phyloP scores from a whole-genome alignment of 768 basidiomycete species.

The Boletus pseudo-olivaceus region DNA sequence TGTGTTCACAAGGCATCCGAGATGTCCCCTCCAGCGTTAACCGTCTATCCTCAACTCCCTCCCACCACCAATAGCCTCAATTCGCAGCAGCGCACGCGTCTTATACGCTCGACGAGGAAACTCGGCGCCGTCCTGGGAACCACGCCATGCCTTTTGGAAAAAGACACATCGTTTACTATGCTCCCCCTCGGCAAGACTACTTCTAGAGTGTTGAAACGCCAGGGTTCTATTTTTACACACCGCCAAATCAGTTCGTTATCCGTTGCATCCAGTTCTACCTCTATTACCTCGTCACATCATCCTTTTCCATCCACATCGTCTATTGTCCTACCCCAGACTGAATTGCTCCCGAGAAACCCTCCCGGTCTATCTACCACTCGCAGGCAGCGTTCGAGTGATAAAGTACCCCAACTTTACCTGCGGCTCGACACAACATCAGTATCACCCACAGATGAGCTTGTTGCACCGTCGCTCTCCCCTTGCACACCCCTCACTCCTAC shows the following conservation, averaged over 20 bases:
- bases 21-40: slow-evolving; percentile 24
- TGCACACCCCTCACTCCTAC: slow-evolving; percentile 12
- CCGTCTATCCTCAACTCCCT: slow-evolving; percentile 24
- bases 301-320: slow-evolving; percentile 20
- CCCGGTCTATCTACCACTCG: slow-evolving; percentile 20
- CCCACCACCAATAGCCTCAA: slow-evolving; percentile 35
- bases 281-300: slow-evolving; percentile 6
- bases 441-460: slow-evolving; percentile 8
- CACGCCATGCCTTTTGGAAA: slow-evolving; percentile 35
- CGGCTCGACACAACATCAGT: slow-evolving; percentile 18
- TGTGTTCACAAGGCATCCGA: slow-evolving; percentile 4
- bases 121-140: slow-evolving; percentile 35
- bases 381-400: slow-evolving; percentile 10
- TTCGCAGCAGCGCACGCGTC: slow-evolving; percentile 31
- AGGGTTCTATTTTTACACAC: slow-evolving; percentile 32
- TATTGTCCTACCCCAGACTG: slow-evolving; percentile 10
- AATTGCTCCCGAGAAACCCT: slow-evolving; percentile 10
- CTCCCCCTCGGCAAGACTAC: slow-evolving; percentile 23
- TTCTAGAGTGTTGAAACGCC: slow-evolving; percentile 25
- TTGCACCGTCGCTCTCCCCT: slow-evolving; percentile 11
- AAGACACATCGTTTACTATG: slow-evolving; percentile 14
- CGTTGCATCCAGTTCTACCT: slow-evolving; percentile 17
- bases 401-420: slow-evolving; percentile 21
- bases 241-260: slow-evolving; percentile 18
- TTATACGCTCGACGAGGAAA: slow-evolving; percentile 37